Evolutionary conservation across 2,329 filamentous ascomycete species (phyloP).

Genomic region (Fusarium abutilonis): DNA sequence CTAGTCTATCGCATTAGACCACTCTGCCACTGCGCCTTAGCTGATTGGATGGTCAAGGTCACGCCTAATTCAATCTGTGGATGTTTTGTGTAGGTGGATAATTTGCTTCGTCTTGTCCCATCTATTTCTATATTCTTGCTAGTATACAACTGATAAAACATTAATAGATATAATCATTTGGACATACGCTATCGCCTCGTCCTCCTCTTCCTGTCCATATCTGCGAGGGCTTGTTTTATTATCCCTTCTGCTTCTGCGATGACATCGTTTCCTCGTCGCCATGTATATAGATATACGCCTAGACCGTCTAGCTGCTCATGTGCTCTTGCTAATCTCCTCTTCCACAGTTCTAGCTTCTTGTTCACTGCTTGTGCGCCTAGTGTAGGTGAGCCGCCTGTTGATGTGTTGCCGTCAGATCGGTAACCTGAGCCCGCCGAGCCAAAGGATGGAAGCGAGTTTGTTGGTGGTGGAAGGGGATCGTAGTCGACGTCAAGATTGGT

Average conservation of each 20-base stretch:
- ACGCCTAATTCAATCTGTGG: neutral
- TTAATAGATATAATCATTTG: neutral
- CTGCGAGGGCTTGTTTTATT: constrained; percentile 64
- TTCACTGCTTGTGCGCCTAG: constrained; percentile 56
- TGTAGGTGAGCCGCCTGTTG: constrained; percentile 49
- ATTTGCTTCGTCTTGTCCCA: neutral
- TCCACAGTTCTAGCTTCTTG: constrained; percentile 79
- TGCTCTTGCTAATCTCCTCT: constrained; percentile 71
- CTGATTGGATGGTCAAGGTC: constrained; percentile 15
- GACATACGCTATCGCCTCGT: constrained; percentile 20
- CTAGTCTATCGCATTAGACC: constrained; percentile 41
- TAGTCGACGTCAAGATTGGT: constrained; percentile 56
- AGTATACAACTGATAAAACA: constrained; percentile 8
- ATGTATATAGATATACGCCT: constrained; percentile 76
- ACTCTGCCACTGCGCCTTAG: constrained; percentile 39
- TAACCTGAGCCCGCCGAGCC: constrained; percentile 44
- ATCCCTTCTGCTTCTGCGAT: constrained; percentile 71
- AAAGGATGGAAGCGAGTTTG: constrained; percentile 36
- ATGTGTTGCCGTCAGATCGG: constrained; percentile 48
- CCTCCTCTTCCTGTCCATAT: constrained; percentile 50
- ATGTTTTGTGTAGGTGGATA: neutral
- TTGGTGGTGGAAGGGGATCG: constrained; percentile 52
- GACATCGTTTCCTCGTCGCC: constrained; percentile 78
- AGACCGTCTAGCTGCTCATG: constrained; percentile 69
- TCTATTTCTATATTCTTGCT: constrained; percentile 2